These are phyloP conservation scores for Pelargonium fulgidum DNA, from an alignment of 441 rosid genomes.

Conservation along the genomic window DNA sequence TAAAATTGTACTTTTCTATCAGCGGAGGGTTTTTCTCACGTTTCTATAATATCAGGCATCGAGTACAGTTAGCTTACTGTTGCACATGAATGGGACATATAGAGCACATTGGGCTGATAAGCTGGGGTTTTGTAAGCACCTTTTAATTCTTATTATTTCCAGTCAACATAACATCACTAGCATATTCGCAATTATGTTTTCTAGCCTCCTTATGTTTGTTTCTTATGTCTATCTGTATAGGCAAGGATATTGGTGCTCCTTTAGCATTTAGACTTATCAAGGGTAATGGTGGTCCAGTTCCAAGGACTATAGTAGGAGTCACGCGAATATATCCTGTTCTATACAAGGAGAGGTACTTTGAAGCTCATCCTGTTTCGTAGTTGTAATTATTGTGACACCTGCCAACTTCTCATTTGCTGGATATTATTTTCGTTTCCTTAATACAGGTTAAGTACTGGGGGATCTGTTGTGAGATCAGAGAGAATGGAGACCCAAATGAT, in stretches of 20 bases:
- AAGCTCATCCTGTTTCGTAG: slow-evolving; percentile 18
- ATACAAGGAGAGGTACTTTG: slow-evolving; percentile 77
- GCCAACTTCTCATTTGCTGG: slow-evolving; percentile 16
- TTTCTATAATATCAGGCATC: slow-evolving; percentile 54
- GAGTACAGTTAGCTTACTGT: slow-evolving; percentile 44
- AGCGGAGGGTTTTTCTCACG: slow-evolving; percentile 19
- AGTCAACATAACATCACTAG: slow-evolving; percentile 11
- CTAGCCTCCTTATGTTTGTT: slow-evolving; percentile 21
- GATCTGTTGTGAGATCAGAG: slow-evolving; percentile 78
- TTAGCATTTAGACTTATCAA: slow-evolving; percentile 89
- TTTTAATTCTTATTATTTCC: slow-evolving; percentile 17
- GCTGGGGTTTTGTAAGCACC: slow-evolving; percentile 79
- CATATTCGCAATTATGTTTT: slow-evolving; percentile 19
- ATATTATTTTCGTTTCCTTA: slow-evolving; percentile 9
- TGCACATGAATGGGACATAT: slow-evolving; percentile 88
- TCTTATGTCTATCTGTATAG: slow-evolving; percentile 38
- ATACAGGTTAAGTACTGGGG: slow-evolving; percentile 51
- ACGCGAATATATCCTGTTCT: slow-evolving; percentile 80
- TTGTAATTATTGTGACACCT: slow-evolving; percentile 21
- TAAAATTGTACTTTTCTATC: slow-evolving; percentile 18
- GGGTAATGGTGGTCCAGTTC: slow-evolving; percentile 78
- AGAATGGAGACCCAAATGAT: slow-evolving; percentile 59
- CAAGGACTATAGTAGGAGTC: slow-evolving; percentile 73
- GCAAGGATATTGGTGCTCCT: slow-evolving; percentile 60
- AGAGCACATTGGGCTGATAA: slow-evolving; percentile 95